A percentile compares a stretch with the other conserved stretches of the same genome.
Conservation (phyloP, 2,329 filamentous ascomycete species). For the Aspergillus brunneoviolaceus region DNA sequence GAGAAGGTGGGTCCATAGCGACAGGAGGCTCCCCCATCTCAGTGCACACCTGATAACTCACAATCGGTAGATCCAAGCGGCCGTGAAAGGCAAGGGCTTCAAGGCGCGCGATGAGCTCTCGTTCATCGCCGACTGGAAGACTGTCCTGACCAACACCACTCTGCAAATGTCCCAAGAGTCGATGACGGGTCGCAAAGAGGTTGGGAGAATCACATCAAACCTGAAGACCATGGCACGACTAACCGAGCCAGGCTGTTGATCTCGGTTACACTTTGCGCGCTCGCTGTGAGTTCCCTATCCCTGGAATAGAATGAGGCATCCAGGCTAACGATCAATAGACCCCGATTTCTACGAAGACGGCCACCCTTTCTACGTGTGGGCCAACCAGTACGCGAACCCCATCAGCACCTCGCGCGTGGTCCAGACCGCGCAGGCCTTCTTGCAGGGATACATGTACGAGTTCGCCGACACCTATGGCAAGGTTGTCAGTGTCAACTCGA, state of each 20-base stretch:
- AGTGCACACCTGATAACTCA: no score
- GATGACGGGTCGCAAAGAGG: constrained; percentile 62
- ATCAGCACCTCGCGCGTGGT: neutral
- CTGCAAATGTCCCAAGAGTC: constrained; percentile 61
- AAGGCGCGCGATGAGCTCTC: constrained; percentile 53
- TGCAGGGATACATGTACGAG: constrained; percentile 3
- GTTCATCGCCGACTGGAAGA: constrained; percentile 61
- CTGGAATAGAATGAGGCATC: neutral
- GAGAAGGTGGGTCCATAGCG: constrained; percentile 30
- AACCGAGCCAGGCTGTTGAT: neutral
- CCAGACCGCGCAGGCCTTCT: neutral
- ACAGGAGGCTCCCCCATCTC: no score
- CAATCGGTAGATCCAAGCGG: constrained; percentile 46
- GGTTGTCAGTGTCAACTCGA: constrained; percentile 59
- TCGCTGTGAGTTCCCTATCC: neutral
- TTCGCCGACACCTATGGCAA: constrained; percentile 43
- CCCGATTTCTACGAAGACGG: constrained; percentile 52
- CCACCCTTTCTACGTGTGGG: constrained; percentile 59
- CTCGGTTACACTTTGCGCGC: constrained; percentile 19
- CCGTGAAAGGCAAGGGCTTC: constrained; percentile 44
- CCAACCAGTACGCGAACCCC: constrained; percentile 56
- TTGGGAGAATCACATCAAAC: neutral
- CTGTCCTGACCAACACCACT: constrained; percentile 55
- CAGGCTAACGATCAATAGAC: neutral
- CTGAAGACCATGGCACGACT: neutral